Evolutionary conservation across 768 basidiomycete species (phyloP), one percentile per base, ranked within the genome.

Genomic region (Clathrus columnatus): DNA sequence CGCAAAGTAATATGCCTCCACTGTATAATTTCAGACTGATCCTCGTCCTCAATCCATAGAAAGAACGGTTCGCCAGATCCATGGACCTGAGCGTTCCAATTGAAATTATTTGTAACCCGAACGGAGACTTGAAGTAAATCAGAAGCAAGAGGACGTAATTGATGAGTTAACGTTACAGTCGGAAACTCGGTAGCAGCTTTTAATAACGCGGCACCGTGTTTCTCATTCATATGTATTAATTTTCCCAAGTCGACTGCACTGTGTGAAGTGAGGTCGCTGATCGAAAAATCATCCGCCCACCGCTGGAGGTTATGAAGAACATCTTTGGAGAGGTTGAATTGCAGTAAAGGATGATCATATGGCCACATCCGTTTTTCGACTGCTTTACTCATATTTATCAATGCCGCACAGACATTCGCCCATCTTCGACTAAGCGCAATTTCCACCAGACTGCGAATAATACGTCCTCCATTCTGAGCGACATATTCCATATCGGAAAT

Each of bases 401-500:
- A 78, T 10, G 87, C 85, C 1, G 78, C 75, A 10, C 87, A 81
- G 41, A 83, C 84, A 61, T 76, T 82, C 2, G 94, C 93, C 90
- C 89, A 97, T 67, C 93, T 92, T 59, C 80, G 81, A 67, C 91
- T 91, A 63, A 98, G 80, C 0, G 89, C 91, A 27, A 98, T 95
- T 66, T 99, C 96, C 16, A 97, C 79, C 1, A 99, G 74, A 43
- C 93, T 91, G n/a, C 96, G 83, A 52, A 91, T 77, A 60, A 99
- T 98, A 58, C 96, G 87, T 17, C 87, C 93, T 16, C 85, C 89
- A 63, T 98, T 99, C 65, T 97, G 94, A 21, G 93, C 89, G 42
- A 84, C 91, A 65, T 95, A 99, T 1, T 85, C 91, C 64, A 83
- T 86, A 65, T 99, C 96, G 0, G 96, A 98, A 6, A 98, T 85